Base-by-base conservation (phyloP, 2,329 filamentous ascomycete species). In the Coniochaeta sp. region DNA sequence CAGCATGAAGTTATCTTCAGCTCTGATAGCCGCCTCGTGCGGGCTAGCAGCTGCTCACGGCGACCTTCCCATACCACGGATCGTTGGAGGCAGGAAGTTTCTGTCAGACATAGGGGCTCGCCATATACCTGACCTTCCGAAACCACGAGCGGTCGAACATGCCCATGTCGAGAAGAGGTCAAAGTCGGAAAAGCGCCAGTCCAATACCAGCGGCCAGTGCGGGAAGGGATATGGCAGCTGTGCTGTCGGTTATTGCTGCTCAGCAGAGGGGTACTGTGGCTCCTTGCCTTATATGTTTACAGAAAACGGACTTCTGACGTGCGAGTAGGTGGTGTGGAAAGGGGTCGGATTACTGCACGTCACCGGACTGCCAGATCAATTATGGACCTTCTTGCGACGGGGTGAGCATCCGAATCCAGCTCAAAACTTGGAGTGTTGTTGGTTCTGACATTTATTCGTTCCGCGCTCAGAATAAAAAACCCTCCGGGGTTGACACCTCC, bases 341-440 rank as follows among this genome's bases (percentile, higher is more conserved):
- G n/a, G 72, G 69, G 4, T 62, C 62, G 10, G 73, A 78, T 1
- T 82, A 83, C 65, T 86, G 83, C 66, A 72, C 73, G 27, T 76
- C 81, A 18, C 83, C 83, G 2, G 76, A 82, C 50, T 86, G 83
- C 60, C 74, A 81, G 61, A 79, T 83, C 59, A 66, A 76, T 56
- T 83, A 79, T 57, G 80, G 80, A n/a, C 72, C 81, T 18, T 75
- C 67, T 4, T 86, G 83, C 57, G 81, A 85, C 56, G 81, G 76
- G 9, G 60, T 63, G 55, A 20, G 57, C 6, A 32, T 18, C 4
- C 14, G 10, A n/a, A 1, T 9, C 31, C 5, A 4, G 33, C 18
- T 6, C n/a, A 9, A 9, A 2, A 12, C 26, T 12, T 6, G n/a
- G 6, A 35, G 9, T 6, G 10, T 26, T 3, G 33, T 22, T 42